Evolutionary conservation across 176 grass and related monocot species (phyloP), one percentile per base, ranked within the genome.

Genomic region (Leersia perrieri): DNA sequence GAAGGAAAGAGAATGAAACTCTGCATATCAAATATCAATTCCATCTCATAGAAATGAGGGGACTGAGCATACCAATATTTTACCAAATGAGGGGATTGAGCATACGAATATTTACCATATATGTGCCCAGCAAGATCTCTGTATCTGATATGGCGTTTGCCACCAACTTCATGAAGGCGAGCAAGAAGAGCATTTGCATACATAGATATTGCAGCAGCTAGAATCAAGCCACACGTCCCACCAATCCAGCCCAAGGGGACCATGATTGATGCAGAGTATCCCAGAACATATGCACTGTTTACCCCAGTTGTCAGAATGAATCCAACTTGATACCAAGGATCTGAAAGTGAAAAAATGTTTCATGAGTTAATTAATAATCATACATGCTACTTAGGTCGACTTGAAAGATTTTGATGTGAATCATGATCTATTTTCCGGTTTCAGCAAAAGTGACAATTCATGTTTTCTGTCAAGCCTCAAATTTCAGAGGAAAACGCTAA

Each of bases 291-390:
- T 27, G 92, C 92, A 42, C 86, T 87, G 61, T 91, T 94, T 70
- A 91, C 83, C 27, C 92, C 92, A 0, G 92, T 94, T 7, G 89
- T 94, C 58, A 94, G 88, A 58, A 94, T 67, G 66, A 94, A 94
- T 9, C 72, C 92, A n/a, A 75, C 89, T 55, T 94, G 92, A 32
- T 94, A 94, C 92, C 92, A 94, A 41, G 89, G 92, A 82, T 94
- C 92, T 94, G 73, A 74, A 92, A 35, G 70, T 45, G 11, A 12
- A 41, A 41, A 40, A 70, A 42, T 22, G 6, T 0, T 3, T 31
- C 10, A 5, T 30, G 28, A 31, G 44, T 28, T 16, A 72, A 44
- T 20, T 4, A 31, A 41, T 26, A 72, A 44, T 15, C 18, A 72
- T 72, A 49, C 29, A 5, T 16, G 27, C 34, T 29, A 76, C 10